A percentile compares a stretch with the other conserved stretches of the same genome.
Conservation (phyloP, 1,284 basidiomycete genomes). For the Fomitopsis palustris region DNA sequence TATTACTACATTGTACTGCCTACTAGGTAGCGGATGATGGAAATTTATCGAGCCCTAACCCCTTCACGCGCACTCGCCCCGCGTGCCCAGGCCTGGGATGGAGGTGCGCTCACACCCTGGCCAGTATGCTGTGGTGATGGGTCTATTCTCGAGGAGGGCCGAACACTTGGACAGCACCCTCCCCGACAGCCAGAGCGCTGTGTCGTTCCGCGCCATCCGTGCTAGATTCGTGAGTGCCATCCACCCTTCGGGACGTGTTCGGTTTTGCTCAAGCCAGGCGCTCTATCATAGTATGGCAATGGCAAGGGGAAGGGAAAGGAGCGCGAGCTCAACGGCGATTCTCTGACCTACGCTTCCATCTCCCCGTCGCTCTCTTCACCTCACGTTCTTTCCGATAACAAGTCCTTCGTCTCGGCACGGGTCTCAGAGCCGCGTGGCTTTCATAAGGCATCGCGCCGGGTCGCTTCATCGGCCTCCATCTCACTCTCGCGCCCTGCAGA, state of each 20-base stretch:
- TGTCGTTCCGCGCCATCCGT: constrained; percentile 53
- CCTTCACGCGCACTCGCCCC: neutral
- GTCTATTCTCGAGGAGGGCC: constrained; percentile 39
- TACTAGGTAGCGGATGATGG: neutral
- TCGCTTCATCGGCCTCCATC: constrained; percentile 13
- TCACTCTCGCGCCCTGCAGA: constrained; percentile 16
- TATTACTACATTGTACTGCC: neutral
- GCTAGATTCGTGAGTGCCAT: constrained; percentile 63
- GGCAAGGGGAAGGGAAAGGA: constrained; percentile 62
- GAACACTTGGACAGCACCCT: constrained; percentile 24
- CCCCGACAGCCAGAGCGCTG: constrained; percentile 43
- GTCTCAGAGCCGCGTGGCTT: constrained; percentile 8
- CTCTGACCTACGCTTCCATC: constrained; percentile 21
- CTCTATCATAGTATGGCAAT: constrained; percentile 53
- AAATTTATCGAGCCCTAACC: neutral
- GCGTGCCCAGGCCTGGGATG: neutral
- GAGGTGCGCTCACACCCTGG: constrained; percentile 5
- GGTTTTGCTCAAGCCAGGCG: constrained; percentile 5
- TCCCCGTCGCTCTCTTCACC: constrained; percentile 31
- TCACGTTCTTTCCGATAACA: constrained; percentile 20
- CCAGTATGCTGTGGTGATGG: constrained; percentile 34
- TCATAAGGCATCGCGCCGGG: constrained; percentile 16
- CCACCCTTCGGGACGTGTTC: constrained; percentile 14
- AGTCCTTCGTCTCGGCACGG: constrained; percentile 19
- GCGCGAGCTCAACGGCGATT: constrained; percentile 34